Conservation (phyloP, 2,329 filamentous ascomycete genomes). For the Pseudogymnoascus sp. region DNA sequence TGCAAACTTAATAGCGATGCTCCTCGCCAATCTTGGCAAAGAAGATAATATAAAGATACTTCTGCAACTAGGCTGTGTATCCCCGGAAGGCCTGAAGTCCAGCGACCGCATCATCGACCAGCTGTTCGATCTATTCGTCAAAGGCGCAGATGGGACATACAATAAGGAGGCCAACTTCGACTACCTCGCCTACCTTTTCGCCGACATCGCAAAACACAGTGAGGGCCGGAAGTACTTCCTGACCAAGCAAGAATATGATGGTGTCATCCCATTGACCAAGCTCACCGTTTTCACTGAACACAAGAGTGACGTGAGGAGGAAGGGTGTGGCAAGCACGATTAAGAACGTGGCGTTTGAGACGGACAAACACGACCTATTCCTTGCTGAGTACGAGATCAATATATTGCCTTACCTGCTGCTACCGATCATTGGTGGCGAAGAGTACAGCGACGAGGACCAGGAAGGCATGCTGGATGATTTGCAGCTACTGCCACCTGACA, state of each 20-base stretch:
- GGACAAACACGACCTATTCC: constrained; percentile 59
- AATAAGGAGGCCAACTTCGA: constrained; percentile 84
- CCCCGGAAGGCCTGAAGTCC: constrained; percentile 62
- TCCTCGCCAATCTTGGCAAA: constrained; percentile 87
- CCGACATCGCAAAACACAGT: constrained; percentile 77
- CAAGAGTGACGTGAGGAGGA: constrained; percentile 69
- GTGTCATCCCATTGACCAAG: constrained; percentile 82
- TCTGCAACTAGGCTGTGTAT: constrained; percentile 56
- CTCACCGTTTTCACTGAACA: constrained; percentile 93
- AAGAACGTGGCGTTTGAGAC: constrained; percentile 90
- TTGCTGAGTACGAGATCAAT: constrained; percentile 66
- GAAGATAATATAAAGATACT: constrained; percentile 64
- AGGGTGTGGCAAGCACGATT: constrained; percentile 92
- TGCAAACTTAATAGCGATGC: constrained; percentile 80
- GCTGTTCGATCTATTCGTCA: constrained; percentile 91
- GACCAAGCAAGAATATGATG: constrained; percentile 65
- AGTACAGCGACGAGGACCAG: constrained; percentile 80
- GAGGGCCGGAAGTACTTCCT: constrained; percentile 70
- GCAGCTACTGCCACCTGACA: constrained; percentile 82
- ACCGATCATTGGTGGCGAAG: constrained; percentile 79
- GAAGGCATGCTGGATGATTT: constrained; percentile 82
- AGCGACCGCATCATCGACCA: constrained; percentile 77
- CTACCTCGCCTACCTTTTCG: constrained; percentile 90
- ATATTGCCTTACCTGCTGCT: constrained; percentile 82
- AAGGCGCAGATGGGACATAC: constrained; percentile 72